These are phyloP conservation scores for Reticulascus tulasneorum DNA, from an alignment of 2,329 filamentous ascomycete genomes.

Conservation along the genomic window DNA sequence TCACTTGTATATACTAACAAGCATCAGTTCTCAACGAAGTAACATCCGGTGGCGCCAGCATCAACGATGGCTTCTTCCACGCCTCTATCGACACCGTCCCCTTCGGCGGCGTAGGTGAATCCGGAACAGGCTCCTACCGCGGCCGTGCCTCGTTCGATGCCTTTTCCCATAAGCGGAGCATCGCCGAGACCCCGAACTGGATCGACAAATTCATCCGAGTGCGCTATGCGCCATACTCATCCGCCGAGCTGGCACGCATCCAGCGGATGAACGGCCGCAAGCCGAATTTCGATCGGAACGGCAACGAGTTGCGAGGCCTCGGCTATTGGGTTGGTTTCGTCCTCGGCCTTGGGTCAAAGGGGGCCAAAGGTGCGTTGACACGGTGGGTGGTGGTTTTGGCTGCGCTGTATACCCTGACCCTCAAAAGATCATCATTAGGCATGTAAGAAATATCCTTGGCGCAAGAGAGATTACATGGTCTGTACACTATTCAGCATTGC, in stretches of 20 bases:
- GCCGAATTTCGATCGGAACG: constrained; percentile 61
- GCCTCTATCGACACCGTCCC: constrained; percentile 65
- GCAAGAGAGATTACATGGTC: too few relatives aligned
- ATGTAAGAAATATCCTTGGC: too few relatives aligned
- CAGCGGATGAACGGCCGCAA: constrained; percentile 36
- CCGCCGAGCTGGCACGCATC: constrained; percentile 40
- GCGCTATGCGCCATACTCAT: constrained; percentile 62
- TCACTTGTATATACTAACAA: constrained; percentile 7
- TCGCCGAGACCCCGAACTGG: constrained; percentile 63
- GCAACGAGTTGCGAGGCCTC: constrained; percentile 46
- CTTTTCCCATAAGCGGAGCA: constrained; percentile 56
- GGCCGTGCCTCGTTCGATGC: constrained; percentile 70
- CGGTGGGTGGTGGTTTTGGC: constrained; percentile 47
- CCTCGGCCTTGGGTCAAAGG: constrained; percentile 46
- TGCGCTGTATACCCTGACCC: constrained; percentile 22
- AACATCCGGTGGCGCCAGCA: constrained; percentile 64
- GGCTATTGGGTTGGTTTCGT: constrained; percentile 52
- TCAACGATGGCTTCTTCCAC: constrained; percentile 54
- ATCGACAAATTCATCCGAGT: constrained; percentile 63
- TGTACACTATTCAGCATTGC: too few relatives aligned
- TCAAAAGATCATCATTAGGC: constrained; percentile 29
- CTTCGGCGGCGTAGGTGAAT: constrained; percentile 81
- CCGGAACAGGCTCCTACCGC: constrained; percentile 72
- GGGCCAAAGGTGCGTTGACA: constrained; percentile 44
- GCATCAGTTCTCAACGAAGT: constrained; percentile 54